These are phyloP conservation scores for Calvatia gigantea DNA, from an alignment of 768 basidiomycete species.

Conservation along the genomic window DNA sequence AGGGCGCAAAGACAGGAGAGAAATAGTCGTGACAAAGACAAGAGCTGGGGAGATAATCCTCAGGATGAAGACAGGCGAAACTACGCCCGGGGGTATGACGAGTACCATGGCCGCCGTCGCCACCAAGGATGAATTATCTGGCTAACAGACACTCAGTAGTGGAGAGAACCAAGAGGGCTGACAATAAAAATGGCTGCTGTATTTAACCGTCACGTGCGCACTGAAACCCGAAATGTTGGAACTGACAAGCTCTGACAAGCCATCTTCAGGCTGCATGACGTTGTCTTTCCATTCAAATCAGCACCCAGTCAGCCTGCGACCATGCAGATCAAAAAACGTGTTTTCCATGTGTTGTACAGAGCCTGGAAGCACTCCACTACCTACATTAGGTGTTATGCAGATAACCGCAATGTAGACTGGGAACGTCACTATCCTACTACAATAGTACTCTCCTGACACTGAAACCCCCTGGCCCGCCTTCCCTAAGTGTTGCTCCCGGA, in stretches of 20 bases:
- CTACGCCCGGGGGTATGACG: slow-evolving; percentile 14
- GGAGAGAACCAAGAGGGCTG: slow-evolving; percentile 12
- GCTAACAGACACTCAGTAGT: slow-evolving; percentile 3
- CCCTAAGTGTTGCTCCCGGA: no score
- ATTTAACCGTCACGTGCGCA: slow-evolving; percentile 9
- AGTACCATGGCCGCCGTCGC: slow-evolving; percentile 27
- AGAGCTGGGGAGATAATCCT: slow-evolving; percentile 68
- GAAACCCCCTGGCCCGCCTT: background rate
- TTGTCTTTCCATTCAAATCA: background rate
- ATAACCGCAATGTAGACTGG: background rate
- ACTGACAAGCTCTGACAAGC: slow-evolving; percentile 3
- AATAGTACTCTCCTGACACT: no score
- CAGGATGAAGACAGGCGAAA: slow-evolving; percentile 46
- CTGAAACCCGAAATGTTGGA: background rate
- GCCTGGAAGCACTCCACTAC: background rate
- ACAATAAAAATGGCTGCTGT: slow-evolving; percentile 5
- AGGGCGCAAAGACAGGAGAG: slow-evolving; percentile 51
- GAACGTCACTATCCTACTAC: no score
- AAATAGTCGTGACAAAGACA: slow-evolving; percentile 58
- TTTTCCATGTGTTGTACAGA: background rate
- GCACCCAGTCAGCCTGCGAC: background rate
- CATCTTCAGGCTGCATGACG: background rate
- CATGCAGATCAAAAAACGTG: slow-evolving; percentile 8
- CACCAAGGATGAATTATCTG: slow-evolving; percentile 5
- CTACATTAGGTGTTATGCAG: background rate